Evolutionary conservation across 331 rosid genomes (phyloP), one percentile per base, ranked within the genome.

Genomic region (Rosa hybrid): DNA sequence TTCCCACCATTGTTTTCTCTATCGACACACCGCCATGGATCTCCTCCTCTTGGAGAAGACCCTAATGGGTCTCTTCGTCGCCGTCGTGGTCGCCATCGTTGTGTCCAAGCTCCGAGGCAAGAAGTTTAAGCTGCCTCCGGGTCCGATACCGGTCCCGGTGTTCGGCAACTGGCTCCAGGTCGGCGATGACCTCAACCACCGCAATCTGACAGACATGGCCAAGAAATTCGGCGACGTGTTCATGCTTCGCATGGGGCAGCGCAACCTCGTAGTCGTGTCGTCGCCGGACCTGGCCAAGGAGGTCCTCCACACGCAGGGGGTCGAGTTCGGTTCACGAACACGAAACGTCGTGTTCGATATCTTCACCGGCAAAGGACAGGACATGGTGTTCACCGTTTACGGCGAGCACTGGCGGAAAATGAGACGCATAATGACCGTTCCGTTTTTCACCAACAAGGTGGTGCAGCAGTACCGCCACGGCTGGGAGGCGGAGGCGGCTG

Each of bases 381-480:
- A 93, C 14, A 93, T 93, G 98, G 98, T 93, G 50, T 93, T 93
- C 87, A 93, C 98, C 1, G 97, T 93, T 0, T 93, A 93, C 89
- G 98, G 98, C 1, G 98, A 93, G 83, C 98, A 93, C 74, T 93
- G 98, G 98, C 54, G 98, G 78, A 93, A 93, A 78, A 93, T 93
- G 98, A 16, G 98, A 23, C 77, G 98, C 53, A 93, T 93, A 83
- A 93, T 93, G 98, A 93, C 98, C 23, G 98, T 91, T 6, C 98
- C 97, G 0, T 93, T 93, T 49, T 93, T 93, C 83, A 93, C 97
- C 0, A 93, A 91, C 88, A 93, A 93, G 83, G 98, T 93, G 4
- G 98, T 93, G 0, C 98, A 91, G 85, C 97, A 93, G 72, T 90
- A 93, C 81, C 46, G 95, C 20, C 1, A 6, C 6, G 98, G 97